Base-by-base conservation (phyloP, 2,329 filamentous ascomycete species). In the Verruconis gallopava region DNA sequence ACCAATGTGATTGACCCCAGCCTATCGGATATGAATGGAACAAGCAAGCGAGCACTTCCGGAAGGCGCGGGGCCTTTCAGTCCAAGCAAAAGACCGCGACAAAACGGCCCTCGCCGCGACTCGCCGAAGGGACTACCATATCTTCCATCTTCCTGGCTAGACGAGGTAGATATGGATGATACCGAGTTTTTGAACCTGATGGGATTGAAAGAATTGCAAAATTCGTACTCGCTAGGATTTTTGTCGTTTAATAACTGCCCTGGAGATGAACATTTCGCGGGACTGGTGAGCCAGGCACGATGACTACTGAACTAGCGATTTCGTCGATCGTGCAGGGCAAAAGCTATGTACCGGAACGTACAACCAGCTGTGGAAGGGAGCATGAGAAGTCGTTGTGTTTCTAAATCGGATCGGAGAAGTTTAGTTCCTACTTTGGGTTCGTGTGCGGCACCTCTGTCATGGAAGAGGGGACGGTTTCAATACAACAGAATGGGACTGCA, bases 161-260 rank as follows among this genome's bases (percentile, higher is more conserved):
- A 49, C 19, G 47, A 49, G 38, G 9, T 30, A 30, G 25, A 30
- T n/a, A 30, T 30, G 25, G 25, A 9, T n/a, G 25, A 30, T 41
- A 47, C 36, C 12, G 45, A 47, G 20, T 49, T 49, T 38, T 34
- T 49, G 38, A 46, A 44, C 33, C 37, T 47, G 18, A 46, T 49
- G 43, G 47, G 45, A 2, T 43, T 49, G 40, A 49, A 47, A 41
- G 43, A 47, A 28, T 25, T 49, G 28, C 43, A 47, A 32, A 30
- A 30, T 30, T 9, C 25, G n/a, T 30, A 30, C 25, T 30, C 25
- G 9, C 25, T 30, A 9, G 25, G 25, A n/a, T 30, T 30, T 9
- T n/a, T 30, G 9, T 30, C 25, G 6, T 30, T n/a, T 9, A 30
- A n/a, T n/a, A 30, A 30, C n/a, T 30, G 6, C n/a, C 25, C 25